Base-by-base conservation (phyloP, 768 basidiomycete species). In the Chalciporus pseudorubinellus region DNA sequence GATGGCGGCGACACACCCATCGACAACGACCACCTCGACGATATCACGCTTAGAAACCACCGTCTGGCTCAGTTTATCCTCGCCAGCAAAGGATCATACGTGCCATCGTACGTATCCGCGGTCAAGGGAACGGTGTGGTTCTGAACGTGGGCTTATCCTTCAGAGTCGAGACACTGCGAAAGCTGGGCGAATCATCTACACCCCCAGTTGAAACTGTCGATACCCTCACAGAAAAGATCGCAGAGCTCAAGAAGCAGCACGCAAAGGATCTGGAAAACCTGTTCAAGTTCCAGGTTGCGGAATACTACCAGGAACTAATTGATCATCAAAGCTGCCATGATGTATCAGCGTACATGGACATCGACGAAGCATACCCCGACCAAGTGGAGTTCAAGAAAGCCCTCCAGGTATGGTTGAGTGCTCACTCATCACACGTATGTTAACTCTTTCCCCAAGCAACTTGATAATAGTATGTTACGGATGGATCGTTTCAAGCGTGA, bases 1-100 rank as follows among this genome's bases (percentile, higher is more conserved):
- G 70, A 66, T 1, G 10, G 9, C 5, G 54, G 51, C 41, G 31
- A 12, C 2, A 14, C 42, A 0, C 44, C 53, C 42, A 46, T 52
- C 47, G 50, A 60, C 58, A 44, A 44, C 21, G 38, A 57, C 21
- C 34, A 45, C n/a, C 57, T 64, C 13, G 63, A 65, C 56, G 53
- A 65, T 22, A 26, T 61, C 53, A 53, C 61, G 6, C 53, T 68
- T 44, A 63, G 68, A 49, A 62, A 66, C 20, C 70, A 72, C 40
- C 64, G 73, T 7, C 53, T 63, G 20, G 75, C 74, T 0, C 65
- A 72, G 49, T 78, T 66, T 54, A 62, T 77, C 19, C 57, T 80
- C 20, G 70, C 70, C 9, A 67, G 70, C 46, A 75, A 72, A 46
- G 71, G 73, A 36, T 48, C 66, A 40, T 63, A 64, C 10, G 66